Evolutionary conservation across 768 basidiomycete genomes (phyloP), one percentile per base, ranked within the genome.

Genomic region (Lentinula boryana): DNA sequence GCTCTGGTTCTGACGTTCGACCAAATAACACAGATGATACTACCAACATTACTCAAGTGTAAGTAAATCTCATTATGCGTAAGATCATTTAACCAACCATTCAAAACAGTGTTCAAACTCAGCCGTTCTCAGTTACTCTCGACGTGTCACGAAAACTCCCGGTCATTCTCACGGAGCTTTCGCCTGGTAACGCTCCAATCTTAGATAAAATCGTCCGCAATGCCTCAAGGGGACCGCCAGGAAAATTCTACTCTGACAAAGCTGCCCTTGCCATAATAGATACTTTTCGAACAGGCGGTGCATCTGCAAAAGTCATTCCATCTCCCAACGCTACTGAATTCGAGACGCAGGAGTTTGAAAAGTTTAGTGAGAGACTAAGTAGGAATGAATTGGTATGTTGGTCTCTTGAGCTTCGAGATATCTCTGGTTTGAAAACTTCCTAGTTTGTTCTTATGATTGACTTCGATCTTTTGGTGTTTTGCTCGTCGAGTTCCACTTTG

Each of bases 361-460:
- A 70, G 12, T 84, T 89, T 69, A 63, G 71, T 10, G 67, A 72
- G n/a, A 79, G 83, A 15, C 75, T 90, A 44, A 68, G 76, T 62
- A 68, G 73, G 6, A 83, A 82, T 12, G 82, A 83, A 54, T 71
- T 87, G 68, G 88, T 88, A 66, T 54, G 56, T 58, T 6, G 5
- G 18, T n/a, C 15, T n/a, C n/a, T 15, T 32, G 33, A 27, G 15
- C 5, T 36, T 16, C 60, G 49, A 56, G 5, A 58, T 44, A 4
- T 5, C 15, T 54, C 48, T 38, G 10, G 52, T 21, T 27, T 32
- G 58, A 44, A 8, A 3, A 60, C 32, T 57, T 6, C 62, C 31
- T n/a, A 89, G 88, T 88, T 87, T 67, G 74, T 88, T 33, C 77
- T 80, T 6, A 77, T 83, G 64, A 77, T 77, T 23, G 82, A 81